phyloP scores from a whole-genome alignment of 805 yeast genomes.

The Yamadazyma insecticola region DNA sequence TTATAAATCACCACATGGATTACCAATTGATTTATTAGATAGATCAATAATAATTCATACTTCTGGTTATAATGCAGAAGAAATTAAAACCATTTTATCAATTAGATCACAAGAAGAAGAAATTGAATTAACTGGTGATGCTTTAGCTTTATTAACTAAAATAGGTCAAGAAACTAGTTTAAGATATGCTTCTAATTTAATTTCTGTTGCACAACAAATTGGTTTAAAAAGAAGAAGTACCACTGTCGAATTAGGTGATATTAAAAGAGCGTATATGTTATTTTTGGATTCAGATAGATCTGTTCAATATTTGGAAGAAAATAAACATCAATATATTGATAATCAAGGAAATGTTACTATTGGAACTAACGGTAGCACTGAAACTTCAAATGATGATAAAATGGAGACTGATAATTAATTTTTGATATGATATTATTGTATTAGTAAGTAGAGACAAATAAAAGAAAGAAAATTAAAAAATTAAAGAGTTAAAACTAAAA shows the following conservation, averaged over 20 bases:
- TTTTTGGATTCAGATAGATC: constrained; percentile 89
- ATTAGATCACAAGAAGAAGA: constrained; percentile 95
- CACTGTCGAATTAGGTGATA: constrained; percentile 70
- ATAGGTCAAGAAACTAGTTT: constrained; percentile 87
- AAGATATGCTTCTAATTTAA: constrained; percentile 88
- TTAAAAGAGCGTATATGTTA: constrained; percentile 80
- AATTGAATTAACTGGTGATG: constrained; percentile 76
- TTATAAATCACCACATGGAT: constrained; percentile 95
- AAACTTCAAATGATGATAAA: constrained; percentile 17
- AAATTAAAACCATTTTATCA: constrained; percentile 77
- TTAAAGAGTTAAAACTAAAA: too few relatives aligned
- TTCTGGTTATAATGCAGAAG: constrained; percentile 68
- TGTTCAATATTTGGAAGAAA: constrained; percentile 76
- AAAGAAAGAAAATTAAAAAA: too few relatives aligned
- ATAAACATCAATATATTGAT: constrained; percentile 64
- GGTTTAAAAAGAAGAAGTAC: constrained; percentile 74
- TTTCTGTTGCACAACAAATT: constrained; percentile 84
- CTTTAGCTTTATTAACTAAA: constrained; percentile 80
- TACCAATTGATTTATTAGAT: constrained; percentile 91
- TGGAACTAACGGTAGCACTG: constrained; percentile 20
- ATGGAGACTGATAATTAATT: constrained; percentile 41
- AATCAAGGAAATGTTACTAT: constrained; percentile 71
- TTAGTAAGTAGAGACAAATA: too few relatives aligned
- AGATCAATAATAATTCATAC: constrained; percentile 92
- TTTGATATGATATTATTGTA: too few relatives aligned